Base-by-base conservation (phyloP, 345 rosid species). In the Gossypium stocksii region DNA sequence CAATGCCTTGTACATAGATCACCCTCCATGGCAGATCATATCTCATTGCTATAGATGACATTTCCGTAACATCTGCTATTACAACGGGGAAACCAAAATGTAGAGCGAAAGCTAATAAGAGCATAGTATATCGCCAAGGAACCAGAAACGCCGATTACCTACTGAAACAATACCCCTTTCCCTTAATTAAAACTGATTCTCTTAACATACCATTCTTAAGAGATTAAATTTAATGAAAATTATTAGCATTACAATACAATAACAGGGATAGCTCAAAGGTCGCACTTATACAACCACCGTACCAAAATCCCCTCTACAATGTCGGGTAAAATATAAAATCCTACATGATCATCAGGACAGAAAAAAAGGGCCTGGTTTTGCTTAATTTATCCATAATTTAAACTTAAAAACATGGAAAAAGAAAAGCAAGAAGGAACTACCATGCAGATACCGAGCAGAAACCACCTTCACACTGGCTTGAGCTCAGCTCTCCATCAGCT, bases 271-370 rank as follows among this genome's bases (percentile, higher is more conserved):
- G 72, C 45, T 56, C 62, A 74, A 81, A 57, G 61, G 14, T 20
- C 6, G 61, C 27, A 57, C 61, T 57, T 56, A 19, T 19, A 19
- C 60, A 56, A 56, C 60, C 12, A 19, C 23, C 60, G 2, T 56
- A 20, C 60, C 66, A 74, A 79, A 77, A 80, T 46, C 76, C 81
- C 68, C 77, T 80, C 63, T 20, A 57, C 67, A 72, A 57, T 44
- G 52, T 71, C 61, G 78, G 71, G 66, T 61, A 66, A 77, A 71
- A 76, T 44, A 75, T 53, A 66, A 79, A 58, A 75, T 64, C 70
- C 83, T 74, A 76, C 43, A 67, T 19, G 25, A 81, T 77, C 70
- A 75, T 77, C 84, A 80, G 87, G 85, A 63, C 87, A 77, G 38
- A 29, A 0, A 82, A 82, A 67, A 82, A 62, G 63, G 46, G 85